phyloP scores from a whole-genome alignment of 1,284 basidiomycete genomes.

The Rhodotorula sp. region DNA sequence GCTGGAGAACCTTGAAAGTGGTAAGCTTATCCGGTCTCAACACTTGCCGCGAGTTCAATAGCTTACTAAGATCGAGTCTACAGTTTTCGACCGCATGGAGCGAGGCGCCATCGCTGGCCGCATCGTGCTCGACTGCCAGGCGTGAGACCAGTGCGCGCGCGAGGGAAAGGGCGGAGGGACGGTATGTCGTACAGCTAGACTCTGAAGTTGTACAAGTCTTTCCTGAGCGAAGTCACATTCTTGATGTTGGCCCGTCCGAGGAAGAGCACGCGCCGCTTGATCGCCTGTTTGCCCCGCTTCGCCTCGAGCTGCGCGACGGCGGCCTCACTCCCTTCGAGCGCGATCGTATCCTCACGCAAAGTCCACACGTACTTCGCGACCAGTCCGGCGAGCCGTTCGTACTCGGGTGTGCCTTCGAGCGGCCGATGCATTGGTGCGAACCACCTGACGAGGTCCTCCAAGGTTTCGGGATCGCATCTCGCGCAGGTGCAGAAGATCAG shows the following conservation, averaged over 20 bases:
- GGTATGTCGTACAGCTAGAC: too few species aligned
- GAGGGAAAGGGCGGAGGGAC: background rate
- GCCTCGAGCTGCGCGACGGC: background rate
- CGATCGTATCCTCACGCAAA: constrained; percentile 8
- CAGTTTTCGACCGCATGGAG: constrained; percentile 61
- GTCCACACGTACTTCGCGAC: constrained; percentile 4
- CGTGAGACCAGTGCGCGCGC: background rate
- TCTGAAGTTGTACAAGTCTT: background rate
- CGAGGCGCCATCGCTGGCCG: constrained; percentile 62
- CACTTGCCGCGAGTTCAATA: background rate
- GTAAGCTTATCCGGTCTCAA: background rate
- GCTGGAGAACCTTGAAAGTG: constrained; percentile 4
- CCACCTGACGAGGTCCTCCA: background rate
- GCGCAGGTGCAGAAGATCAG: constrained; percentile 9
- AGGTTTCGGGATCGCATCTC: background rate
- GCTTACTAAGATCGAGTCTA: constrained; percentile 25
- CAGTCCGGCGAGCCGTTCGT: background rate
- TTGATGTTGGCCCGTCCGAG: background rate
- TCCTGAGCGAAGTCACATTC: background rate
- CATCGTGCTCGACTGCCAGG: constrained; percentile 55
- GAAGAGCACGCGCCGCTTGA: constrained; percentile 1
- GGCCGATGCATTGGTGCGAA: background rate
- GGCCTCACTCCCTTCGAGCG: constrained; percentile 16
- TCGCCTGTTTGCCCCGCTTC: background rate
- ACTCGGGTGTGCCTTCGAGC: background rate